Evolutionary conservation across 108 stramenopile species (phyloP).

Genomic region (Fragilariopsis cylindrus): DNA sequence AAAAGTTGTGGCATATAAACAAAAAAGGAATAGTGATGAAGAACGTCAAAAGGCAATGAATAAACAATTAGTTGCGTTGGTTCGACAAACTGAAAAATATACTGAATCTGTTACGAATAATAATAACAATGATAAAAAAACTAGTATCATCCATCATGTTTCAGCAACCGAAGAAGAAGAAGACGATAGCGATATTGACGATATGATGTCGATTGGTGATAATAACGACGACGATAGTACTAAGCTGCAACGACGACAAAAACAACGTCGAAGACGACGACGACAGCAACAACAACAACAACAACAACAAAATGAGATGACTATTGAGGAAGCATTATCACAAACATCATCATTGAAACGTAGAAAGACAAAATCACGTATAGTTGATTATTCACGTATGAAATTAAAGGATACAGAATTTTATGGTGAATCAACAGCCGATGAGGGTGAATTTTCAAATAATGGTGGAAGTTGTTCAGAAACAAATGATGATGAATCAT

Average conservation of each 20-base stretch:
- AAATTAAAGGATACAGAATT: constrained; percentile 25
- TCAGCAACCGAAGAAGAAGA: constrained; percentile 19
- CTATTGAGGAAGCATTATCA: constrained; percentile 65
- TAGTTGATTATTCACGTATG: constrained; percentile 29
- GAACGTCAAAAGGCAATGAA: constrained; percentile 81
- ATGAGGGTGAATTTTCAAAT: constrained; percentile 16
- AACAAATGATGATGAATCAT: constrained; percentile 39
- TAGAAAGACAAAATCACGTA: constrained; percentile 32
- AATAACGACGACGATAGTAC: background rate
- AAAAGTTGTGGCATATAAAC: constrained; percentile 1
- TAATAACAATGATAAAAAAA: background rate
- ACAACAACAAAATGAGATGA: constrained; percentile 22
- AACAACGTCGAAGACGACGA: constrained; percentile 6
- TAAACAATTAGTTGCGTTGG: constrained; percentile 73
- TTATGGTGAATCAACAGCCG: constrained; percentile 64
- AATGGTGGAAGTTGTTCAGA: background rate
- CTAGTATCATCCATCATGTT: constrained; percentile 1
- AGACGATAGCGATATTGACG: constrained; percentile 13
- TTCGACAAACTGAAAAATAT: constrained; percentile 84
- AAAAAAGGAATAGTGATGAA: constrained; percentile 49
- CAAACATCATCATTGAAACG: constrained; percentile 9
- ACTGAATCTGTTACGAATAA: constrained; percentile 45
- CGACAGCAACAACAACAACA: background rate
- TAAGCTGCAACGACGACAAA: background rate
- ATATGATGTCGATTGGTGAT: background rate